Base-by-base conservation (phyloP, 352 stramenopile species). In the Achlya hypogyna region DNA sequence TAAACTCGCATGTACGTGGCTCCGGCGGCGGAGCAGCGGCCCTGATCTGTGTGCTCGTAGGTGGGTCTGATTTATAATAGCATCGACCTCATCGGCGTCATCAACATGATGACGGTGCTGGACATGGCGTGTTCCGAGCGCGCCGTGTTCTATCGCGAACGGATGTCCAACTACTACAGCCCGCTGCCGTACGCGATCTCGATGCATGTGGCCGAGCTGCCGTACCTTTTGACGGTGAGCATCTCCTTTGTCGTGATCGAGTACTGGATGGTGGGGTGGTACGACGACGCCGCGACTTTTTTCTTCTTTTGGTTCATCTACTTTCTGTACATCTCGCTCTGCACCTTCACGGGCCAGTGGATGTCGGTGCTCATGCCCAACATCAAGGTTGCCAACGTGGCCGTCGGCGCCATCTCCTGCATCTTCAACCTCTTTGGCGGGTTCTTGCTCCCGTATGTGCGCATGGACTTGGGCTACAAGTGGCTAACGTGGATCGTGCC, bases 291-390 rank as follows among this genome's bases (percentile, higher is more conserved):
- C 18, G n/a, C 20, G 5, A 68, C 75, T 27, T 78, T 75, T 59
- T 77, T 84, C 64, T 82, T 83, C 51, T 88, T 86, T 51, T 69
- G 59, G 69, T 76, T 82, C 35, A 65, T 77, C 18, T 82, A 78
- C 63, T 87, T 77, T 76, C 51, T 86, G 8, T 88, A 86, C 72
- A 86, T 77, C 4, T 85, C 80, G 20, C 73, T 70, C 0, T 88
- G 79, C 51, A 88, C 79, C 49, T 88, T 85, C 54, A 60, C 85
- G 6, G 82, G 82, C 1, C 80, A 89, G 67, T 91, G 80, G 78
- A 91, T 91, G 82, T 75, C 80, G 20, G 82, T 75, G 31, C 66
- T 90, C 56, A 86, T 77, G 72, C 82, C 82, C 9, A 90, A 88
- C 67, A 67, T 77, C 47, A 91, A 91, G 74, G 82, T 91, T 53